These are phyloP conservation scores for Backusella tarrabulga DNA, from an alignment of 192 early-diverging fungal genomes.

Conservation along the genomic window DNA sequence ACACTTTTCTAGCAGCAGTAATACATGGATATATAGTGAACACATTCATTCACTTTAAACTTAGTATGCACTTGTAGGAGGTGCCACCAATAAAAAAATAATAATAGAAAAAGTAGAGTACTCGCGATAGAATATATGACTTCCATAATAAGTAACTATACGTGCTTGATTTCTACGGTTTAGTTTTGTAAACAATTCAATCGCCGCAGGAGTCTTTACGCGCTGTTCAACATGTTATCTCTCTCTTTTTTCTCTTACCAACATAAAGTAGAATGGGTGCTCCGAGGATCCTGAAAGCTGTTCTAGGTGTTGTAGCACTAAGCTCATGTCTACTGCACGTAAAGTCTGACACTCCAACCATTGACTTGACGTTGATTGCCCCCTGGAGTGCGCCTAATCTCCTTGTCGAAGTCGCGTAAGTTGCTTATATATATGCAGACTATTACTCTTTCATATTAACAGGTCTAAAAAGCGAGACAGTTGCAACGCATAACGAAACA, in stretches of 20 bases:
- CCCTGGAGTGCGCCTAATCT: constrained; percentile 70
- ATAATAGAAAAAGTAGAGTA: no score
- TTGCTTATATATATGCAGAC: not conserved
- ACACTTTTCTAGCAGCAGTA: no score
- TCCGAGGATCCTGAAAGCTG: constrained; percentile 12
- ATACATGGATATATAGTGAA: no score
- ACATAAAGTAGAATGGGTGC: not conserved
- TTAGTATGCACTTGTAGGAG: no score
- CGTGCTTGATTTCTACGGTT: not conserved
- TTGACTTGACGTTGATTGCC: constrained; percentile 46
- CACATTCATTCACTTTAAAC: no score
- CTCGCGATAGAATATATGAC: no score
- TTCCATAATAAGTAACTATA: no score
- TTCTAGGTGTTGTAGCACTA: not conserved
- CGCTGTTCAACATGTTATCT: not conserved
- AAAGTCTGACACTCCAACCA: constrained; percentile 39
- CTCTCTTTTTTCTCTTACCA: not conserved
- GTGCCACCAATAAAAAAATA: no score
- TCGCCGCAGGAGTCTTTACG: not conserved
- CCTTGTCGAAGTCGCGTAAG: constrained; percentile 76
- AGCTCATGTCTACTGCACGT: not conserved
- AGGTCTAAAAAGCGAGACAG: constrained; percentile 51
- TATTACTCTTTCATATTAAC: no score
- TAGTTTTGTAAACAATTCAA: not conserved
- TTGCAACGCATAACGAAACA: constrained; percentile 62